Percentiles rank a stretch among this genome's conserved stretches.
Evolutionary conservation across 2,329 filamentous ascomycete genomes (phyloP).

Genomic region (Ophiostoma australiae): DNA sequence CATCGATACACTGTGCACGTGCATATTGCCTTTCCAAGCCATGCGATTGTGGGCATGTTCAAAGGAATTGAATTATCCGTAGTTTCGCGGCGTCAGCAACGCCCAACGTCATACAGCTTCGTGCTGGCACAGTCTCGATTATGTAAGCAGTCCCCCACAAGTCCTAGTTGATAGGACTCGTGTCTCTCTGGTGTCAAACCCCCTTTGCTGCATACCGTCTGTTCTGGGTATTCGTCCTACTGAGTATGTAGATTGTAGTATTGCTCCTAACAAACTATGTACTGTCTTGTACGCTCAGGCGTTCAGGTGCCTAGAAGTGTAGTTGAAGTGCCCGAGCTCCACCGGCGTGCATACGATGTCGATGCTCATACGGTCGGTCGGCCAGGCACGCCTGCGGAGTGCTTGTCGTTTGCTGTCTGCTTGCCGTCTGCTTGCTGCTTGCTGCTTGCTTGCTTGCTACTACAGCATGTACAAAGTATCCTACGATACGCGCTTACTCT

Average conservation of each 20-base stretch:
- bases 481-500: neutral
- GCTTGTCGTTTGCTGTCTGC: neutral
- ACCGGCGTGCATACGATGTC: neutral
- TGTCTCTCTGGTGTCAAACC: neutral
- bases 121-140: neutral
- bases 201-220: slow-evolving; percentile 13
- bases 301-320: neutral
- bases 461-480: neutral
- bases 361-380: neutral
- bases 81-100: neutral
- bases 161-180: slow-evolving; percentile 12
- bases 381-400: neutral
- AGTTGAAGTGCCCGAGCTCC: neutral
- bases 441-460: no score
- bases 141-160: neutral
- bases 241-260: neutral
- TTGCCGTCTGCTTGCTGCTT: neutral
- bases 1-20: neutral
- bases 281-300: neutral
- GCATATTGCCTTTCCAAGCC: neutral
- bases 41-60: neutral
- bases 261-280: neutral
- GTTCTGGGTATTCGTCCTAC: neutral
- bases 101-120: neutral
- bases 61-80: neutral